Base-by-base conservation (phyloP, 2,329 filamentous ascomycete species). In the Neopestalotiopsis clavispora region DNA sequence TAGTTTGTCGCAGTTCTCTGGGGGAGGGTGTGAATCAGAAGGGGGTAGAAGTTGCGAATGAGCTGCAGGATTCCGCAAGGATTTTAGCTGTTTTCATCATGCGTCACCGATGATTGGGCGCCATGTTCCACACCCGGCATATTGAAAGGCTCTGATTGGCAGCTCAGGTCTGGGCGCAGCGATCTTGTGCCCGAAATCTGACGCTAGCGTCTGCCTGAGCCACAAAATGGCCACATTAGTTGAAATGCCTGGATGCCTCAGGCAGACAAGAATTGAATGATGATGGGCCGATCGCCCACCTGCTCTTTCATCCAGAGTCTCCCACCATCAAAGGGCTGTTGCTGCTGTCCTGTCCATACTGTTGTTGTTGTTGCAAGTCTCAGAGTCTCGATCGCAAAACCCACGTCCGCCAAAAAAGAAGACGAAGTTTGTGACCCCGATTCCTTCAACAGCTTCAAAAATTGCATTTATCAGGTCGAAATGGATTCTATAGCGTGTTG, bases 401-500 rank as follows among this genome's bases (percentile, higher is more conserved):
- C 40, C 23, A 62, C 66, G 66, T 28, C 61, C 34, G n/a, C 57
- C 45, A 52, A 52, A 52, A 52, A 58, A 23, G 28, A 67, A 34
- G 34, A 52, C 30, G 34, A 38, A 7, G 2, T 42, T 52, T 42
- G 57, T 7, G 20, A 20, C 32, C 20, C n/a, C 59, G 34, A 67
- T 57, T 32, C 32, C n/a, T 20, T 45, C n/a, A 17, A 23, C 56
- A 10, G n/a, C 20, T n/a, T 30, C 38, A 32, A 32, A 66, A 34
- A 17, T 23, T 67, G 34, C 67, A 61, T 13, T 38, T 5, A 34
- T 61, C 1, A 20, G 58, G 65, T 61, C 72, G 75, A 72, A 61
- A 80, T 80, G 78, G 20, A 4, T 67, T 30, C 63, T 34, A 72
- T 64, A 68, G 30, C 42, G 30, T 58, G 63, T 64, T 67, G 71